A percentile compares a stretch with the other conserved stretches of the same genome.
phyloP scores from a whole-genome alignment of 202 grass and related monocot genomes.

The Setaria viridis region DNA sequence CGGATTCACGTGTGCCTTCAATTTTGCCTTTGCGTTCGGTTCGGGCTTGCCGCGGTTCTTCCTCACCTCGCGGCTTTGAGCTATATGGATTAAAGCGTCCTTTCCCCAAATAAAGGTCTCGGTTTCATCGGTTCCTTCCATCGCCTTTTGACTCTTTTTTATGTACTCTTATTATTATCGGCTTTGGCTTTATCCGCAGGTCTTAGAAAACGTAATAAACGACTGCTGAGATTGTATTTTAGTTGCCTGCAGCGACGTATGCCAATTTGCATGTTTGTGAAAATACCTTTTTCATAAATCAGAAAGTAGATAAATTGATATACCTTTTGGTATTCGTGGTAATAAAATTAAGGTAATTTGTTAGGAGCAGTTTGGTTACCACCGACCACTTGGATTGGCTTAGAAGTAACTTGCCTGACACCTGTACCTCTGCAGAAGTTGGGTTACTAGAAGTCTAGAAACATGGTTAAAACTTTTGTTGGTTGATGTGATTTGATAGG shows the following conservation, averaged over 20 bases:
- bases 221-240: neutral
- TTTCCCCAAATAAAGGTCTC: conserved; percentile 11
- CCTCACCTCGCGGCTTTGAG: conserved; percentile 25
- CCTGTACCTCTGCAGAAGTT: conserved; percentile 35
- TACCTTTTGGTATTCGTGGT: conserved; percentile 28
- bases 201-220: conserved; percentile 29
- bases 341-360: conserved; percentile 41
- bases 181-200: neutral
- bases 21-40: conserved; percentile 21
- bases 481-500: conserved; percentile 28
- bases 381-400: conserved; percentile 50
- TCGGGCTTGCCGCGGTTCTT: conserved; percentile 11
- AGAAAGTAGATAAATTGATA: neutral
- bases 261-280: conserved; percentile 22
- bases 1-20: conserved; percentile 42
- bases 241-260: conserved; percentile 24
- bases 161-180: neutral
- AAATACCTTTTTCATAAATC: neutral
- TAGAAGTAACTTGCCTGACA: conserved; percentile 47
- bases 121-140: conserved; percentile 16
- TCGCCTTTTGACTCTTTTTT: neutral
- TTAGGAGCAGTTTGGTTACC: conserved; percentile 28
- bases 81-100: conserved; percentile 24
- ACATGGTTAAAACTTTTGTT: conserved; percentile 34
- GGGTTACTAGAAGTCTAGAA: conserved; percentile 26